Percentiles rank a stretch among this genome's conserved stretches.
These are phyloP conservation scores for Linnemannia hyalina DNA, from an alignment of 192 early-diverging fungal genomes.

Conservation along the genomic window DNA sequence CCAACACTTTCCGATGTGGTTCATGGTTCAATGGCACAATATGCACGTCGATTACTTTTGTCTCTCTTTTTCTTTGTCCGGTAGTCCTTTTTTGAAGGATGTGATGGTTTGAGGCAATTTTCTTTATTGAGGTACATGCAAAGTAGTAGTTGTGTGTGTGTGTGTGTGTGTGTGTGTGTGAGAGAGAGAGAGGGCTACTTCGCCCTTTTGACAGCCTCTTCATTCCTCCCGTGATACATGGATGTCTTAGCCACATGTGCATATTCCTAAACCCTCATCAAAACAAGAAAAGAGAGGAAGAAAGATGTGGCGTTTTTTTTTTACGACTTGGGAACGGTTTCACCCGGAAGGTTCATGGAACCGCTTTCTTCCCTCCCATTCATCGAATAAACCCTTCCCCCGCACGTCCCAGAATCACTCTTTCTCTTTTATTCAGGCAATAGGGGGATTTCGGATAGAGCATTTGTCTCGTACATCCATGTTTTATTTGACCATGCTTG, in stretches of 20 bases:
- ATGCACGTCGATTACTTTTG: not conserved
- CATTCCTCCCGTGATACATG: not conserved
- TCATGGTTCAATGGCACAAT: not conserved
- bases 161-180: not conserved
- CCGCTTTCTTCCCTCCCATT: not conserved
- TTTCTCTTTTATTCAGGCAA: too few species aligned
- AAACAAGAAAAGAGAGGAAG: not conserved
- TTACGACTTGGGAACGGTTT: not conserved
- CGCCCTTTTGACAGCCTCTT: not conserved
- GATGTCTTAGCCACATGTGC: not conserved
- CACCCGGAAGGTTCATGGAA: not conserved
- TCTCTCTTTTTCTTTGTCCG: not conserved
- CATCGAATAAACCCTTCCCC: not conserved
- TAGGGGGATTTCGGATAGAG: not conserved
- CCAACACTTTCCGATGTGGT: not conserved
- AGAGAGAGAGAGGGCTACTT: not conserved
- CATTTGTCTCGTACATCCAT: not conserved
- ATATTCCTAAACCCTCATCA: not conserved
- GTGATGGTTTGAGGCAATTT: not conserved
- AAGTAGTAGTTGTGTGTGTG: not conserved
- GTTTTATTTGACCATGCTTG: not conserved
- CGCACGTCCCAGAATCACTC: not conserved
- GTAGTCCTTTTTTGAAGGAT: not conserved
- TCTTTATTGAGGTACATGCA: not conserved
- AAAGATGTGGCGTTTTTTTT: not conserved